phyloP scores from a whole-genome alignment of 1,284 basidiomycete genomes.

The Rhizoctonia solani region DNA sequence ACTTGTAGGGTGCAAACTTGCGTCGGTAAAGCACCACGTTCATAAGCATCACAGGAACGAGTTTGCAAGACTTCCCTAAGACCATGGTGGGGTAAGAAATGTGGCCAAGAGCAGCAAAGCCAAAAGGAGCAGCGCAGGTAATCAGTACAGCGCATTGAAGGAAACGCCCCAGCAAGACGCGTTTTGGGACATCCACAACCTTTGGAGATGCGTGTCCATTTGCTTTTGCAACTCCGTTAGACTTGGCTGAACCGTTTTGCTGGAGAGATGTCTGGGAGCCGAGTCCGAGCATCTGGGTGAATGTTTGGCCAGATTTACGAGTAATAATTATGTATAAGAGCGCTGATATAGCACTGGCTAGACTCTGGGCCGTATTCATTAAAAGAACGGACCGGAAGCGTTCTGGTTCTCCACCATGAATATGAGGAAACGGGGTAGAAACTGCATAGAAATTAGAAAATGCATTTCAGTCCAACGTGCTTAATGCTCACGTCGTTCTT shows the following conservation, averaged over 20 bases:
- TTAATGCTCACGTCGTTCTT: constrained; percentile 74
- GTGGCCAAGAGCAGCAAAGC: constrained; percentile 91
- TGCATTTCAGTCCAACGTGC: constrained; percentile 9
- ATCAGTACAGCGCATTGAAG: constrained; percentile 87
- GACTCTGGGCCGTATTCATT: constrained; percentile 85
- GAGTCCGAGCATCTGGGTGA: constrained; percentile 64
- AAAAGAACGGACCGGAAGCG: constrained; percentile 89
- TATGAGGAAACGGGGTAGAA: constrained; percentile 78
- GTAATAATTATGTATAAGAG: constrained; percentile 77
- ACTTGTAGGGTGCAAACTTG: constrained; percentile 90
- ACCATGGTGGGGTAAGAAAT: constrained; percentile 99
- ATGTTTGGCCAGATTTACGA: constrained; percentile 56
- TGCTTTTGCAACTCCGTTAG: constrained; percentile 33
- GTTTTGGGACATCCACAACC: constrained; percentile 44
- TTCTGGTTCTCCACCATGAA: constrained; percentile 64
- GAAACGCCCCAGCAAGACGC: constrained; percentile 67
- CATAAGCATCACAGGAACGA: constrained; percentile 95
- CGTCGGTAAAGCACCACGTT: constrained; percentile 89
- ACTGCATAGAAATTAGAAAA: constrained; percentile 52
- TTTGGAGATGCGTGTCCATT: constrained; percentile 48
- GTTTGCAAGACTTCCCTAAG: constrained; percentile 97
- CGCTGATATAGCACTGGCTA: constrained; percentile 78
- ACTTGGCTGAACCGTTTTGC: constrained; percentile 35
- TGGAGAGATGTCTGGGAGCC: constrained; percentile 39
- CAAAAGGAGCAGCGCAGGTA: constrained; percentile 90